phyloP scores from a whole-genome alignment of 2,329 filamentous ascomycete species.

The Aspergillus novofumigatus region DNA sequence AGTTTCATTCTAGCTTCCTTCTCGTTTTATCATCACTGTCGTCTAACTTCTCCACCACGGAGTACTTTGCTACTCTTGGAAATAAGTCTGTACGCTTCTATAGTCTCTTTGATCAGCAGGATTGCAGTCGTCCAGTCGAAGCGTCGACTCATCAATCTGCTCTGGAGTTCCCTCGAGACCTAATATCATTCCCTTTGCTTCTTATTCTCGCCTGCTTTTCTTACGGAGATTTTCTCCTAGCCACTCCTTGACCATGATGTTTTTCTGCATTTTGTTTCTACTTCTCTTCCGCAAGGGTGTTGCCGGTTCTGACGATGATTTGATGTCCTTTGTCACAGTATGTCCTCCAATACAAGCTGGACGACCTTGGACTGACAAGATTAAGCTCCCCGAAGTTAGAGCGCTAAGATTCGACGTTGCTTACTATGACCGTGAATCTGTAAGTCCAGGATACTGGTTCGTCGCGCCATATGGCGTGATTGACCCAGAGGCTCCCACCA shows the following conservation, averaged over 20 bases:
- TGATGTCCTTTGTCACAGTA: slow-evolving; percentile 35
- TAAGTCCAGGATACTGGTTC: slow-evolving; percentile 47
- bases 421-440: slow-evolving; percentile 21
- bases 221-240: slow-evolving; percentile 21
- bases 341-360: slow-evolving; percentile 1
- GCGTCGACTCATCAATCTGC: neutral
- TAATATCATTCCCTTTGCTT: slow-evolving; percentile 5
- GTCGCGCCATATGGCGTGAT: slow-evolving; percentile 41
- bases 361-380: neutral
- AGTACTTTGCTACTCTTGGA: neutral
- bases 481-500: slow-evolving; percentile 19
- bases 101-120: neutral
- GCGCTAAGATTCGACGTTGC: slow-evolving; percentile 25
- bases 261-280: slow-evolving; percentile 22
- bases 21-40: neutral
- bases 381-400: slow-evolving; percentile 23
- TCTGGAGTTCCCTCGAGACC: neutral
- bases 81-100: neutral
- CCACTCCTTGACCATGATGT: slow-evolving; percentile 27
- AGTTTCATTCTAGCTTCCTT: no score
- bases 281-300: slow-evolving; percentile 18
- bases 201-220: slow-evolving; percentile 4
- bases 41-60: neutral
- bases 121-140: no score
- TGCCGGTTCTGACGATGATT: slow-evolving; percentile 26